These are phyloP conservation scores for Berberis thunbergii DNA, from an alignment of 164 flowering plant species.

Conservation along the genomic window DNA sequence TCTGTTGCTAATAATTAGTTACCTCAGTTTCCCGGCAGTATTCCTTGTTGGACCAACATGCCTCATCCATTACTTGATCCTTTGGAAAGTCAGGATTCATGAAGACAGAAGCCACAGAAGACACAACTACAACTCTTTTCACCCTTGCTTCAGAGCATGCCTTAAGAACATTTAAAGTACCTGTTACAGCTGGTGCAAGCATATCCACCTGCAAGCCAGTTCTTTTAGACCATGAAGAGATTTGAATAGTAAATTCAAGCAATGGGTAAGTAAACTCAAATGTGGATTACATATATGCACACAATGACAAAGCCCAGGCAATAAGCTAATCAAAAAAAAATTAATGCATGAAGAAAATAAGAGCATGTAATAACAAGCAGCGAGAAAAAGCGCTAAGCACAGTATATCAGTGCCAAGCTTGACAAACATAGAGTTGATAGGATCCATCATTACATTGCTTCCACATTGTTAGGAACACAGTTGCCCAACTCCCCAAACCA, in stretches of 20 bases:
- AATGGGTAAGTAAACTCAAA: not conserved
- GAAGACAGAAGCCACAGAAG: conserved; percentile 33
- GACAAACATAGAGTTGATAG: not conserved
- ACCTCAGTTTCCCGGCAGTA: conserved; percentile 18
- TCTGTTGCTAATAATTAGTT: not conserved
- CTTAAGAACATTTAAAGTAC: conserved; percentile 42
- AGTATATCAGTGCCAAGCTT: not conserved
- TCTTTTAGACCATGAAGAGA: too few relatives aligned
- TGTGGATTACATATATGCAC: not conserved
- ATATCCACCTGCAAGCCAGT: conserved; percentile 28
- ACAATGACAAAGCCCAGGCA: too few relatives aligned
- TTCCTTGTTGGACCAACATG: conserved; percentile 45
- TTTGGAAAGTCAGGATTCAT: conserved; percentile 37
- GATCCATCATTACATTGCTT: not conserved
- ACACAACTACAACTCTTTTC: conserved; percentile 38
- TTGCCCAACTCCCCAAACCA: not conserved
- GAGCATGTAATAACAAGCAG: too few relatives aligned
- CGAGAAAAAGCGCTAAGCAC: too few relatives aligned
- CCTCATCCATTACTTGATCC: conserved; percentile 31
- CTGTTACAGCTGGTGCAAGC: conserved; percentile 49
- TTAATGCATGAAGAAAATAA: too few relatives aligned
- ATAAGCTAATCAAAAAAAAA: too few relatives aligned
- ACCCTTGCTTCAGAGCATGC: conserved; percentile 35
- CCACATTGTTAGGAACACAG: not conserved
- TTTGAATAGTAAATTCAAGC: not conserved